Percentiles rank a stretch among this genome's conserved stretches.
Evolutionary conservation across 768 basidiomycete genomes (phyloP).

Genomic region (Infundibulicybe gibba): DNA sequence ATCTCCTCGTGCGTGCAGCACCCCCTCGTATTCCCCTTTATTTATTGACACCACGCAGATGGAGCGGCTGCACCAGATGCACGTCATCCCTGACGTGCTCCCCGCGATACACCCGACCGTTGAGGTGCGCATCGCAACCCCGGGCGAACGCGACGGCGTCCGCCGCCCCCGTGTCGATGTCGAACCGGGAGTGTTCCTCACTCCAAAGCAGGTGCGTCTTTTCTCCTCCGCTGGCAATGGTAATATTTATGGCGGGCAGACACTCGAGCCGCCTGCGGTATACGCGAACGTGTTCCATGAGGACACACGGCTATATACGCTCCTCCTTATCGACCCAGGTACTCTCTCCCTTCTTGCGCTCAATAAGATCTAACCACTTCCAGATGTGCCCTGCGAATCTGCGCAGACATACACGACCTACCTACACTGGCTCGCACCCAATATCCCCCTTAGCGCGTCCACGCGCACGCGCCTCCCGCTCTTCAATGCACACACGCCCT

Average conservation of each 20-base stretch:
- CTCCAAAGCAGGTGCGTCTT: slow-evolving; percentile 59
- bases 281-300: slow-evolving; percentile 78
- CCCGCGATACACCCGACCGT: slow-evolving; percentile 67
- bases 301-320: slow-evolving; percentile 78
- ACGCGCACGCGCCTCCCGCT: slow-evolving; percentile 35
- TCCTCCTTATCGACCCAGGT: slow-evolving; percentile 90
- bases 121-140: slow-evolving; percentile 64
- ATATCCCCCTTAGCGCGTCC: slow-evolving; percentile 72
- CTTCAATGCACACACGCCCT: slow-evolving; percentile 59
- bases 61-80: slow-evolving; percentile 91
- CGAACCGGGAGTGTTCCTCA: slow-evolving; percentile 68
- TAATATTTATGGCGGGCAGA: slow-evolving; percentile 37
- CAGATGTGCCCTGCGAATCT: slow-evolving; percentile 81
- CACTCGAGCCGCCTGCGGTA: slow-evolving; percentile 58
- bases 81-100: slow-evolving; percentile 85
- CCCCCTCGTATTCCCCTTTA: background rate
- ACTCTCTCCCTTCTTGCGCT: slow-evolving; percentile 4
- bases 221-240: background rate
- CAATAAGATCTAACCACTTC: slow-evolving; percentile 2
- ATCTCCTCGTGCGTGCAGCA: slow-evolving; percentile 79
- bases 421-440: slow-evolving; percentile 87
- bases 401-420: slow-evolving; percentile 64
- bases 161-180: slow-evolving; percentile 40
- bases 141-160: slow-evolving; percentile 23
- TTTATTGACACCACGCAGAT: slow-evolving; percentile 47